phyloP scores from a whole-genome alignment of 306 rosid species.

The Fragaria vesca region DNA sequence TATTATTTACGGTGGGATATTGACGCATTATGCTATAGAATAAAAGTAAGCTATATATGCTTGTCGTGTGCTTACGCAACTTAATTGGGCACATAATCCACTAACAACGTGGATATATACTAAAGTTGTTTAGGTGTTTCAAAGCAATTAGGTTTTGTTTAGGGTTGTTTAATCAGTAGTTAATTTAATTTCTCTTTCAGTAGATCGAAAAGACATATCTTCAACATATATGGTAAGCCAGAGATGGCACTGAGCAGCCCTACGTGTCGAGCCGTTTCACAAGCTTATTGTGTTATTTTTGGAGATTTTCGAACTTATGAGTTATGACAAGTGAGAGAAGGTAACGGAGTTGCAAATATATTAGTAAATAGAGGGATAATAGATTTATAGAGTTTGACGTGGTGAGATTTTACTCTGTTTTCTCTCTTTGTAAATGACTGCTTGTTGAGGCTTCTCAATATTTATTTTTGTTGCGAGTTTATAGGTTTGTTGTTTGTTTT shows the following conservation, averaged over 20 bases:
- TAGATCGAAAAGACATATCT: conserved; percentile 2
- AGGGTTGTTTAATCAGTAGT: background rate
- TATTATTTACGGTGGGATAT: conserved; percentile 19
- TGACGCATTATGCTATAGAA: conserved; percentile 11
- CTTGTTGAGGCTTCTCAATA: too few relatives aligned
- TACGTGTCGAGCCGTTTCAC: background rate
- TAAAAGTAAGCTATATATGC: conserved; percentile 11
- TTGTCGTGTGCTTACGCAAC: conserved; percentile 22
- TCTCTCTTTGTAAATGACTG: too few relatives aligned
- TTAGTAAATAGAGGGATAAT: too few relatives aligned
- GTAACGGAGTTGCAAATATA: too few relatives aligned
- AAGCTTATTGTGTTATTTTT: background rate
- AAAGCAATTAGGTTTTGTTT: conserved; percentile 3
- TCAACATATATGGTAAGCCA: background rate
- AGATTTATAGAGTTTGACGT: too few relatives aligned
- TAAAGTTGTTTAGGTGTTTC: conserved; percentile 18
- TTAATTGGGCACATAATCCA: conserved; percentile 36
- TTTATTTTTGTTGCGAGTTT: too few relatives aligned
- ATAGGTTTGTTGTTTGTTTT: too few relatives aligned
- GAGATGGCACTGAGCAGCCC: background rate
- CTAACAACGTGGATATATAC: conserved; percentile 29
- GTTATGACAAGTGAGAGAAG: too few relatives aligned
- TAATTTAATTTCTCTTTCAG: conserved; percentile 2
- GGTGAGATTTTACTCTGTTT: too few relatives aligned
- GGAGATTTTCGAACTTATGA: too few relatives aligned